These are phyloP conservation scores for Cercospora brassicicola DNA, from an alignment of 2,329 filamentous ascomycete species.

Conservation along the genomic window DNA sequence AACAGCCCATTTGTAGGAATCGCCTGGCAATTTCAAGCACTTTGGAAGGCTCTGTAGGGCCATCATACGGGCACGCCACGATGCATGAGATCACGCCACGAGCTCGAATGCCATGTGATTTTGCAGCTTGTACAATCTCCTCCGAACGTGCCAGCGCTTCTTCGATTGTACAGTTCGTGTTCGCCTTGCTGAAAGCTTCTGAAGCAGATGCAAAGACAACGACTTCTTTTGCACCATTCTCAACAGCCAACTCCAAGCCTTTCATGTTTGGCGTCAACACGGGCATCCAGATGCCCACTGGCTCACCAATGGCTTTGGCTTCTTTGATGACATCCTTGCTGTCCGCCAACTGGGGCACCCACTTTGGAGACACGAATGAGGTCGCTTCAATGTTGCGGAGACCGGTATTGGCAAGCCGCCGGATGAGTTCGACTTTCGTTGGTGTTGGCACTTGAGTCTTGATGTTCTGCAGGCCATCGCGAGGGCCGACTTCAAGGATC, in stretches of 20 bases:
- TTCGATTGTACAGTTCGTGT: constrained; percentile 46
- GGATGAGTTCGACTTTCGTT: constrained; percentile 53
- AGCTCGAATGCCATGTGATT: constrained; percentile 34
- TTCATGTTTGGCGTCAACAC: constrained; percentile 47
- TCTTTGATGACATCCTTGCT: constrained; percentile 24
- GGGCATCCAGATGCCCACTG: constrained; percentile 29
- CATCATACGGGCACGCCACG: constrained; percentile 44
- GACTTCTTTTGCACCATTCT: constrained; percentile 41
- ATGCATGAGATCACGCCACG: constrained; percentile 47
- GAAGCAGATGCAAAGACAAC: constrained; percentile 46
- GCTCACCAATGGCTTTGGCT: constrained; percentile 15
- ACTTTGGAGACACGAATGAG: constrained; percentile 56
- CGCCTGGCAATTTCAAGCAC: constrained; percentile 25
- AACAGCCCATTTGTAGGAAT: constrained; percentile 33
- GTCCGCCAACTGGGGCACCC: constrained; percentile 51
- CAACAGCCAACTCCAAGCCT: constrained; percentile 59
- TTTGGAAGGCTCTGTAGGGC: constrained; percentile 28
- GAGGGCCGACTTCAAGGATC: constrained; percentile 55
- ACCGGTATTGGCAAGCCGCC: constrained; percentile 49
- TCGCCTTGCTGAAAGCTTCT: constrained; percentile 47
- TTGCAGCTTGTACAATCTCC: constrained; percentile 38
- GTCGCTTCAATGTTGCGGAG: constrained; percentile 55
- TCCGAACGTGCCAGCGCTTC: constrained; percentile 41
- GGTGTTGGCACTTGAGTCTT: constrained; percentile 50
- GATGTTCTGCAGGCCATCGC: constrained; percentile 57